Evolutionary conservation across 148 eudicot species (phyloP), one percentile per base, ranked within the genome.

Genomic region (Fagopyrum tataricum): DNA sequence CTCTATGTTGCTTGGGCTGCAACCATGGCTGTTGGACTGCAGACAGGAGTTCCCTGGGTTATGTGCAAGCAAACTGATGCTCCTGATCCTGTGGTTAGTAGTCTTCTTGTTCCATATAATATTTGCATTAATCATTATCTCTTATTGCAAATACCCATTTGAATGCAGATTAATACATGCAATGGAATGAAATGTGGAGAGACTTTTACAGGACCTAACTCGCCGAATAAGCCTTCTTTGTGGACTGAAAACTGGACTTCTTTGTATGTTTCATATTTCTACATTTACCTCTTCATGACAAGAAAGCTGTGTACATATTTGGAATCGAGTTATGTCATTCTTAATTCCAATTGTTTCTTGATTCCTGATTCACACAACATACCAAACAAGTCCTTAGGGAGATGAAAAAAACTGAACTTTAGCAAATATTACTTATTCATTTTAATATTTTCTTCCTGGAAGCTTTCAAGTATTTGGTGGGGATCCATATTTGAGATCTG

Each of bases 231-330:
- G 78, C 99, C 99, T 51, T 77, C 92, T 7, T 46, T 95, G 62
- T 95, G 99, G 99, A 92, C 96, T 7, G 99, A 95, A 78, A 90
- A 92, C 73, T 95, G 99, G 97, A 92, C 99, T 47, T 83, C 85
- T 70, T 83, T 80, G 99, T 95, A 87, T 75, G 89, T 72, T 10
- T 41, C 43, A 13, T 69, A 9, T 4, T 13, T 72, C 14, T 20
- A 58, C 72, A 41, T 4, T 37, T 44, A 37, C 23, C 21, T 18
- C 12, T 46, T 8, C 40, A n/a, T n/a, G n/a, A n/a, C n/a, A n/a
- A n/a, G n/a, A n/a, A n/a, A n/a, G n/a, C n/a, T n/a, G n/a, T n/a
- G n/a, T n/a, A n/a, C n/a, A n/a, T n/a, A n/a, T n/a, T n/a, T n/a
- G n/a, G n/a, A n/a, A n/a, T n/a, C n/a, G n/a, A n/a, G n/a, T n/a